Base-by-base conservation (phyloP, 805 yeast species). In the Pichia rugopelliculosa region DNA sequence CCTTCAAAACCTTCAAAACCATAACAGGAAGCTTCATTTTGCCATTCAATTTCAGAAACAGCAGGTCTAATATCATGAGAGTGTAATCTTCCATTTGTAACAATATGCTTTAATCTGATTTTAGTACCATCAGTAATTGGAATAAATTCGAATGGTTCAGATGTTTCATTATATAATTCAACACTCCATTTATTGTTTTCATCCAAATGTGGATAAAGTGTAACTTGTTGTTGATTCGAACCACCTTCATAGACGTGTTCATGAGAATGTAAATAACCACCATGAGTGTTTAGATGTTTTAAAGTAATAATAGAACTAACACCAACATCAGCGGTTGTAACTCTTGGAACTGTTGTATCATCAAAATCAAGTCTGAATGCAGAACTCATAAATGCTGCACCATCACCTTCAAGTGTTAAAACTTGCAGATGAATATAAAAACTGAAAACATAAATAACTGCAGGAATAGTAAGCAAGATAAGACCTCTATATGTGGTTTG, bases 181-280 rank as follows among this genome's bases (percentile, higher is more conserved):
- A 86, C 67, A 25, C 71, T 50, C 88, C 91, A 86, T 52, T 77
- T 72, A 66, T 86, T 86, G 68, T 86, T 86, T 38, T 69, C 63
- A 66, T 86, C 95, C 58, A 81, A 66, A 62, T 84, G 91, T 42
- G 90, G 90, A 60, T 86, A 86, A 53, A 85, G 70, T 6, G 93
- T 85, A 54, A 86, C 67, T 66, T 86, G 95, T 66, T 86, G 95
- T 66, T 86, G 95, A 59, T 83, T 77, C 8, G 95, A 86, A 51
- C 95, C 95, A 42, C 85, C 77, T 59, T 82, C 86, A 58, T 82
- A 84, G 56, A 71, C 67, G 58, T 78, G 81, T 48, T 74, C 72
- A 65, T 86, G 95, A n/a, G 91, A 84, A 64, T 86, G 95, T 56
- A 86, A 72, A 65, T 86, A 86, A 43, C 93, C 93, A 55, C 90